phyloP scores from a whole-genome alignment of 2,329 filamentous ascomycete genomes.

The Mollisiaceae sp. region DNA sequence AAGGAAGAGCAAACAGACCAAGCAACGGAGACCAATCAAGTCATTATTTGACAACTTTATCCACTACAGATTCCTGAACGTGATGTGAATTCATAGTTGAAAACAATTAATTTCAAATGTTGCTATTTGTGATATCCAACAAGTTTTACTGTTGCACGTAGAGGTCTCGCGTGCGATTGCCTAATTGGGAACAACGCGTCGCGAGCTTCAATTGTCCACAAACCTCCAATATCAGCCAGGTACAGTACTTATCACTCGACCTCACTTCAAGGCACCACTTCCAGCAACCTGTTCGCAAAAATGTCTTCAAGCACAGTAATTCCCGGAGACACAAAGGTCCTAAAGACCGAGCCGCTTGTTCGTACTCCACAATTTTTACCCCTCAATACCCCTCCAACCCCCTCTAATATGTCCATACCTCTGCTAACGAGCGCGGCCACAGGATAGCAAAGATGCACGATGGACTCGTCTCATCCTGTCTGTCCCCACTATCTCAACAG shows the following conservation, averaged over 20 bases:
- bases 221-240: background rate
- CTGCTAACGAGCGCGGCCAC: conserved; percentile 2
- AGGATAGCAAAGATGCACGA: conserved; percentile 52
- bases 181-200: conserved; percentile 2
- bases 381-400: conserved; percentile 4
- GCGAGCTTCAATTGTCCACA: background rate
- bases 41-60: no score
- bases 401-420: background rate
- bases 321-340: background rate
- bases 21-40: no score
- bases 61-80: no score
- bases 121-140: background rate
- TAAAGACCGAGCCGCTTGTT: conserved; percentile 9
- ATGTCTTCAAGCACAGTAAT: background rate
- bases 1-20: no score
- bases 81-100: no score
- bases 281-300: background rate
- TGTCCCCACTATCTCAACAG: background rate
- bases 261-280: background rate
- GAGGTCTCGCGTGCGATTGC: background rate
- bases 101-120: no score
- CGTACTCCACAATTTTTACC: background rate
- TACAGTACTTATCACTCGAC: no score
- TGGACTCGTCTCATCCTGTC: conserved; percentile 53
- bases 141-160: background rate